Percentiles rank a stretch among this genome's conserved stretches.
Conservation (phyloP, 2,329 filamentous ascomycete species). For the Eurotiales sp. region DNA sequence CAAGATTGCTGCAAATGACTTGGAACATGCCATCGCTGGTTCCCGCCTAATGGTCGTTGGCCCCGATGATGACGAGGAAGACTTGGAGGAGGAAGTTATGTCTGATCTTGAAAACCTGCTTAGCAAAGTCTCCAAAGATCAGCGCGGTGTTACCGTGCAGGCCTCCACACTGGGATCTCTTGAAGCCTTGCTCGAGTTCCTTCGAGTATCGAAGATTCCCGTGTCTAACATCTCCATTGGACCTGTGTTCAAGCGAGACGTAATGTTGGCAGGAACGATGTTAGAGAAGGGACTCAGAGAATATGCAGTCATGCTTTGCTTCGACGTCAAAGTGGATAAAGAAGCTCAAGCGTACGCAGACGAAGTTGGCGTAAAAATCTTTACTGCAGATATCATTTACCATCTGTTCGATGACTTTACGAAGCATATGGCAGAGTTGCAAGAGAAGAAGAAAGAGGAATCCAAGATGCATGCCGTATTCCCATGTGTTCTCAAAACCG, state of each 20-base stretch:
- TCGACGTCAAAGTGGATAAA: slow-evolving; percentile 99
- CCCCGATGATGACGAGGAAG: slow-evolving; percentile 92
- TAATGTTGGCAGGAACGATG: slow-evolving; percentile 93
- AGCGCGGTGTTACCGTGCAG: slow-evolving; percentile 93
- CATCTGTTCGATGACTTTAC: slow-evolving; percentile 97
- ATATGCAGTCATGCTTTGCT: slow-evolving; percentile 98
- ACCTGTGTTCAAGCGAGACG: slow-evolving; percentile 95
- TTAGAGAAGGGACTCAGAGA: slow-evolving; percentile 83
- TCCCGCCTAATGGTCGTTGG: slow-evolving; percentile 92
- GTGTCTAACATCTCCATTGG: slow-evolving; percentile 97
- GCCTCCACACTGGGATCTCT: slow-evolving; percentile 96
- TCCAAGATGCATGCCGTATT: slow-evolving; percentile 94
- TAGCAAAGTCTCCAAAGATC: slow-evolving; percentile 84
- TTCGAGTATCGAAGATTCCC: slow-evolving; percentile 93
- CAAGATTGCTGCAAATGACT: slow-evolving; percentile 94
- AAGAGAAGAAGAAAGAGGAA: slow-evolving; percentile 92
- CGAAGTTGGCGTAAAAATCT: slow-evolving; percentile 93
- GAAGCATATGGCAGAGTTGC: slow-evolving; percentile 82
- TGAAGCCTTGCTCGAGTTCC: slow-evolving; percentile 92
- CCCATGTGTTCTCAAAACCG: slow-evolving; percentile 83
- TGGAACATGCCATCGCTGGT: slow-evolving; percentile 93
- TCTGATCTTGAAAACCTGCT: slow-evolving; percentile 87
- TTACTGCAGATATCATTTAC: slow-evolving; percentile 98
- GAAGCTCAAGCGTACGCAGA: slow-evolving; percentile 89
- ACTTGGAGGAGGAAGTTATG: slow-evolving; percentile 95